These are phyloP conservation scores for Lodderomyces beijingensis DNA, from an alignment of 1,139 yeast species.

Conservation along the genomic window DNA sequence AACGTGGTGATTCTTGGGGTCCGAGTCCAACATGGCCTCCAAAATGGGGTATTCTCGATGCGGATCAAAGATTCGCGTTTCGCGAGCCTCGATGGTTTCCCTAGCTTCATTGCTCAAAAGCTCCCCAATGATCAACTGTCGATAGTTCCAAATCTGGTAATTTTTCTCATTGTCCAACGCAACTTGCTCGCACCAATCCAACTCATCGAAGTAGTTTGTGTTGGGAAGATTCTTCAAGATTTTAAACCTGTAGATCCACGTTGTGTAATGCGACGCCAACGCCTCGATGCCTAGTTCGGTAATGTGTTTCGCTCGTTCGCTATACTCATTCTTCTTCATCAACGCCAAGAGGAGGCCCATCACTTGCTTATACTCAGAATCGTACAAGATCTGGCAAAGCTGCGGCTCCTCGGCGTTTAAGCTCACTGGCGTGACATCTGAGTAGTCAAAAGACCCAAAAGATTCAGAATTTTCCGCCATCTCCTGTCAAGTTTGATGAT, in stretches of 20 bases:
- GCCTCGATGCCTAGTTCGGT: slow-evolving; percentile 59
- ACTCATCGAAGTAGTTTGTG: slow-evolving; percentile 42
- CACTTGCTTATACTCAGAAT: slow-evolving; percentile 59
- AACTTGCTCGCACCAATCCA: slow-evolving; percentile 73
- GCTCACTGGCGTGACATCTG: slow-evolving; percentile 39
- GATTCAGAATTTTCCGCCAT: too few species aligned
- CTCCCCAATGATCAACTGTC: slow-evolving; percentile 54
- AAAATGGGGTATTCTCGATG: slow-evolving; percentile 61
- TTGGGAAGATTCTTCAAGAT: slow-evolving; percentile 41
- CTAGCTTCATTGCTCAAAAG: slow-evolving; percentile 14
- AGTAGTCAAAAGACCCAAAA: slow-evolving; percentile 30
- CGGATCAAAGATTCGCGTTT: slow-evolving; percentile 29
- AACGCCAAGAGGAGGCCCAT: slow-evolving; percentile 64
- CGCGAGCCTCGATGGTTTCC: slow-evolving; percentile 10
- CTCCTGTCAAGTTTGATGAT: too few species aligned
- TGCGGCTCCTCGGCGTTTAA: slow-evolving; percentile 46
- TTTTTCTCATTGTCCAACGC: slow-evolving; percentile 81
- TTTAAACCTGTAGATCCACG: slow-evolving; percentile 76
- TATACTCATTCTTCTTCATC: slow-evolving; percentile 55
- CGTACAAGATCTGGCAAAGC: slow-evolving; percentile 74
- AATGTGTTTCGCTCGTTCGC: slow-evolving; percentile 66
- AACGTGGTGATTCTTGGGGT: slow-evolving; percentile 89
- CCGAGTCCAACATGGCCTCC: slow-evolving; percentile 66
- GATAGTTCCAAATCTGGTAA: slow-evolving; percentile 94
- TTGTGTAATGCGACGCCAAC: slow-evolving; percentile 89